Base-by-base conservation (phyloP, 2,329 filamentous ascomycete species). In the Diaporthe ilicicola region DNA sequence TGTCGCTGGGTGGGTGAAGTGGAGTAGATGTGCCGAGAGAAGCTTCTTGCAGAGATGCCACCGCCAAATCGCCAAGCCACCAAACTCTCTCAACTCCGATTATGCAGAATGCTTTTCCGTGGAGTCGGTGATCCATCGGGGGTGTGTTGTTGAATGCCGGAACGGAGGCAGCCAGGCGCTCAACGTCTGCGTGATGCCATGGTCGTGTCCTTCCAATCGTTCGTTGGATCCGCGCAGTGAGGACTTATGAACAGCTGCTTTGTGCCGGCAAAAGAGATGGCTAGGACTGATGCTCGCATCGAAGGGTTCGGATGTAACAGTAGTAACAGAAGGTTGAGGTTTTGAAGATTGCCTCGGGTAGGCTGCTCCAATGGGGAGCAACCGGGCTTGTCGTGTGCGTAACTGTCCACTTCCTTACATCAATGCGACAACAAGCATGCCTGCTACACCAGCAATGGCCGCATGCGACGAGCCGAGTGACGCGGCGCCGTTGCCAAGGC, bases 371-470 rank as follows among this genome's bases (percentile, higher is more conserved):
- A 44, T 34, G 32, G 34, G 34, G 39, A 17, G 39, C 8, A n/a
- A 22, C n/a, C 34, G 51, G 39, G n/a, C 29, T 13, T 42, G 39
- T 24, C 19, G 27, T 10, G 44, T 24, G 9, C 59, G 15, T 29
- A 29, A 7, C 34, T 55, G 19, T 13, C 24, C 59, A 59, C 50
- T 32, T 62, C 55, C 70, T 83, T 87, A 90, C 77, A 90, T 79
- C 70, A 90, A 73, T n/a, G 82, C 85, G 19, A 84, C 84, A 56
- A 82, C 82, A n/a, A 86, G 76, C 74, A 88, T 83, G 67, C 86
- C 87, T 53, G 83, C 83, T 55, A 87, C 76, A 65, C 84, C 87
- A n/a, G 83, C 85, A 48, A 87, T 75, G 42, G 83, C 84, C 15
- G 87, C 76, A 55, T 83, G 82, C 64, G 81, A 80, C 19, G 82